These are phyloP conservation scores for barley (Hordeum vulgare) DNA, from an alignment of 176 grass and related monocot species.

Conservation along the genomic window DNA sequence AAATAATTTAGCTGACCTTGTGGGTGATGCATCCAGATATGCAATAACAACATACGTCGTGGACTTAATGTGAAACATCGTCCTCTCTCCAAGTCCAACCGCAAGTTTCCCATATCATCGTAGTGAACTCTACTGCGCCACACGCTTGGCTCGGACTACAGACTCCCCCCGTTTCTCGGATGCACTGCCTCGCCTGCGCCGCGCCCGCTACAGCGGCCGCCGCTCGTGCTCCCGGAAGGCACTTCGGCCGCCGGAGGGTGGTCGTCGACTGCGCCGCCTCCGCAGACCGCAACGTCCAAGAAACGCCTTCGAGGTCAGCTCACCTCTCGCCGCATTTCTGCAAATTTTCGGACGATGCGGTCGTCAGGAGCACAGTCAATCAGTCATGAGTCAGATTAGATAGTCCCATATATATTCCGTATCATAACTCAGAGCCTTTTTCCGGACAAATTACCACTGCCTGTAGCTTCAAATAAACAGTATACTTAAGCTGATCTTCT, in stretches of 20 bases:
- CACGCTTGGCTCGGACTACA: background rate
- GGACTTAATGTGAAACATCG: background rate
- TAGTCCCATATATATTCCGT: background rate
- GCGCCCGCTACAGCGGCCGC: slow-evolving; percentile 9
- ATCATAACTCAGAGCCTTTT: background rate
- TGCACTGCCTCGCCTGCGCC: slow-evolving; percentile 33
- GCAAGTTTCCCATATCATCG: background rate
- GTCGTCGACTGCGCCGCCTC: slow-evolving; percentile 27
- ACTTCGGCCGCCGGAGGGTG: slow-evolving; percentile 32
- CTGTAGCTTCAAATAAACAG: background rate
- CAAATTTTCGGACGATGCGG: background rate
- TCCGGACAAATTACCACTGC: background rate
- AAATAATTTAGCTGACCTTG: background rate
- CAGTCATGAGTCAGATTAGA: background rate
- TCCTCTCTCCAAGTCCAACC: background rate
- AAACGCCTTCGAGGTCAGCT: slow-evolving; percentile 14
- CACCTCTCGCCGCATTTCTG: background rate
- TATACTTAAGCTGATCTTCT: background rate
- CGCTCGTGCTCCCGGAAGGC: slow-evolving; percentile 6
- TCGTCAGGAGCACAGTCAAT: background rate
- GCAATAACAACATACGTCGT: background rate
- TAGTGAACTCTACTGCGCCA: background rate
- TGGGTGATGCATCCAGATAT: background rate
- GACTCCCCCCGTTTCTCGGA: slow-evolving; percentile 4
- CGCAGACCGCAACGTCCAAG: slow-evolving; percentile 16